These are phyloP conservation scores for Cardiospermum halicacabum DNA, from an alignment of 345 rosid species.

Conservation along the genomic window DNA sequence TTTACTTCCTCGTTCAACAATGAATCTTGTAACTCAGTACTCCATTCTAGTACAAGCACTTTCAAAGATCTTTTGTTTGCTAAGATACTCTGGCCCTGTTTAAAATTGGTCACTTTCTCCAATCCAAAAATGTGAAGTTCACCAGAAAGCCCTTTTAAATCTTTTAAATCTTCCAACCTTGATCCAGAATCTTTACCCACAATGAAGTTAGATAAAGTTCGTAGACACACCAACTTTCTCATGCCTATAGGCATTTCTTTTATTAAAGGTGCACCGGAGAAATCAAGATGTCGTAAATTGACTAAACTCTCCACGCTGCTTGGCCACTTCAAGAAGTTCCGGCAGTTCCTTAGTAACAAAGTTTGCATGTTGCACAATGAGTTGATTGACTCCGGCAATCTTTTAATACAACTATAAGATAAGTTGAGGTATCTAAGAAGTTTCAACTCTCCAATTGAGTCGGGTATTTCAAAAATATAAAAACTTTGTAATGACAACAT, in stretches of 20 bases:
- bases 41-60: neutral
- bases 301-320: neutral
- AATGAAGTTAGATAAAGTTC: neutral
- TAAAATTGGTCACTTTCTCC: neutral
- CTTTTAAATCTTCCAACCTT: neutral
- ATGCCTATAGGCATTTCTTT: neutral
- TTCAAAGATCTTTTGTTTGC: neutral
- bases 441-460: neutral
- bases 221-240: neutral
- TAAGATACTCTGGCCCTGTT: neutral
- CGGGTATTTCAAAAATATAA: neutral
- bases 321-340: neutral
- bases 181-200: neutral
- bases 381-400: neutral
- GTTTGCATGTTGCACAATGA: neutral
- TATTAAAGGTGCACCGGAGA: neutral
- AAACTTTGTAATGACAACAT: neutral
- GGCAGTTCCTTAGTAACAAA: neutral
- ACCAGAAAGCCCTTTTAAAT: neutral
- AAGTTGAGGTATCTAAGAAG: conserved; percentile 4
- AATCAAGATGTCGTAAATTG: conserved; percentile 7
- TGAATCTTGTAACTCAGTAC: neutral
- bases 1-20: neutral
- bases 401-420: neutral
- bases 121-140: neutral